These are phyloP conservation scores for Microsporum ferrugineum DNA, from an alignment of 2,329 filamentous ascomycete genomes.

Conservation along the genomic window DNA sequence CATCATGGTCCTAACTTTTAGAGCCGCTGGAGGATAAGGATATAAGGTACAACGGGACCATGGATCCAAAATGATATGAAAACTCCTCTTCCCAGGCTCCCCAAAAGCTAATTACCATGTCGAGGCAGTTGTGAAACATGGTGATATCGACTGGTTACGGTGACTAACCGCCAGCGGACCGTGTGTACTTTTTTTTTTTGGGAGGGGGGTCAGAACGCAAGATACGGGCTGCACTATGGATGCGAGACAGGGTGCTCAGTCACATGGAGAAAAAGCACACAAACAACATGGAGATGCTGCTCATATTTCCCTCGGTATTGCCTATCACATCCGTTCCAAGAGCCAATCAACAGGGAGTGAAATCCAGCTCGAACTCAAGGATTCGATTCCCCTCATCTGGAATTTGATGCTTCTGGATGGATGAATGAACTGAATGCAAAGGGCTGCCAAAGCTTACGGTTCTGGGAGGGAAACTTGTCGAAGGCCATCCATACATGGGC, in stretches of 20 bases:
- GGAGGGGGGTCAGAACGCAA: not conserved
- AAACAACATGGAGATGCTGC: not conserved
- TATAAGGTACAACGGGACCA: conserved; percentile 1
- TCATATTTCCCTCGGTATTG: not conserved
- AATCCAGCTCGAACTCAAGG: not conserved
- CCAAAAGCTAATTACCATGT: conserved; percentile 2
- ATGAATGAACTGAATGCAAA: not conserved
- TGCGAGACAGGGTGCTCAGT: conserved; percentile 3
- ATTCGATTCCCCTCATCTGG: not conserved
- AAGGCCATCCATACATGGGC: not conserved
- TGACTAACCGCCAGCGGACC: not conserved
- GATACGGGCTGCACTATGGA: conserved; percentile 1
- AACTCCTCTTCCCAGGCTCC: not conserved
- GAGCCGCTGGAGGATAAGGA: not conserved
- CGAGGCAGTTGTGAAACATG: not conserved
- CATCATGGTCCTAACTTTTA: not conserved
- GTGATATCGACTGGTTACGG: not conserved
- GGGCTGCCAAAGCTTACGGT: not conserved
- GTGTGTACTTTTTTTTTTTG: not conserved
- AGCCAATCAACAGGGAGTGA: not conserved
- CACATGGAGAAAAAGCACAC: not conserved
- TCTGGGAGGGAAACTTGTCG: not conserved
- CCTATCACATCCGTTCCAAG: not conserved
- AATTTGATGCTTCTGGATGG: not conserved
- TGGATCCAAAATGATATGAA: not conserved